Percentiles rank a stretch among this genome's conserved stretches.
Evolutionary conservation across 2,329 filamentous ascomycete genomes (phyloP).

Genomic region (Alternaria gaisen): DNA sequence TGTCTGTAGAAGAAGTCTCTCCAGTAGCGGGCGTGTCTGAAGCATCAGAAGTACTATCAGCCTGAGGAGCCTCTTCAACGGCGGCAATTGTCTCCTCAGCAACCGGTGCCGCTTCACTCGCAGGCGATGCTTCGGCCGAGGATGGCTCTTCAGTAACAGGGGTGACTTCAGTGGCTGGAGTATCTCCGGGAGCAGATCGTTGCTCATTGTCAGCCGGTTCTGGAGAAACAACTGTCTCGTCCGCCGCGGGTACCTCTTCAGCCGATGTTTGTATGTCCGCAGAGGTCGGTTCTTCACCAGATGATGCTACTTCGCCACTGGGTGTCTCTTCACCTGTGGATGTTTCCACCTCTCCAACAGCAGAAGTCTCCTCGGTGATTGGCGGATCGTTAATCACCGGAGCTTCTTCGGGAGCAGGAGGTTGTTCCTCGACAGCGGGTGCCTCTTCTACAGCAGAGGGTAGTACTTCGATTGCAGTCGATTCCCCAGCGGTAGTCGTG

Average conservation of each 20-base stretch:
- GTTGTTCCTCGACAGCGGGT: not conserved
- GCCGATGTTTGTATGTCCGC: no score
- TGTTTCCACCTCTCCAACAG: not conserved
- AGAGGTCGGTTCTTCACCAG: not conserved
- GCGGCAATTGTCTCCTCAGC: constrained; percentile 2
- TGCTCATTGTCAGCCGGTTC: not conserved
- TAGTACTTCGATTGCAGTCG: not conserved
- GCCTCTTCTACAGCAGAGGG: not conserved
- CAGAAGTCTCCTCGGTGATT: not conserved
- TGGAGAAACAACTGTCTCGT: not conserved
- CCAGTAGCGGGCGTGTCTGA: constrained; percentile 3
- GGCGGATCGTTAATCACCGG: not conserved
- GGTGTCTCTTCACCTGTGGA: not conserved
- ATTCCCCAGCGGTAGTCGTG: not conserved
- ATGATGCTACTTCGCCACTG: not conserved
- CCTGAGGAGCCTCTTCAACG: constrained; percentile 1
- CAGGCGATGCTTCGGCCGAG: not conserved
- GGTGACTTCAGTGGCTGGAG: not conserved
- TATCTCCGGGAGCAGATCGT: not conserved
- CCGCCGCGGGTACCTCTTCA: not conserved
- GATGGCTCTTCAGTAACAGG: constrained; percentile 3
- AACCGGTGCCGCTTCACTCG: not conserved
- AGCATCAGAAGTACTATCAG: constrained; percentile 1
- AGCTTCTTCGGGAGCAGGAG: not conserved
- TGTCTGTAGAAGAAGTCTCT: not conserved